Evolutionary conservation across 228 moss, liverwort and hornwort genomes (phyloP).

Genomic region (Sphagnum fallax): DNA sequence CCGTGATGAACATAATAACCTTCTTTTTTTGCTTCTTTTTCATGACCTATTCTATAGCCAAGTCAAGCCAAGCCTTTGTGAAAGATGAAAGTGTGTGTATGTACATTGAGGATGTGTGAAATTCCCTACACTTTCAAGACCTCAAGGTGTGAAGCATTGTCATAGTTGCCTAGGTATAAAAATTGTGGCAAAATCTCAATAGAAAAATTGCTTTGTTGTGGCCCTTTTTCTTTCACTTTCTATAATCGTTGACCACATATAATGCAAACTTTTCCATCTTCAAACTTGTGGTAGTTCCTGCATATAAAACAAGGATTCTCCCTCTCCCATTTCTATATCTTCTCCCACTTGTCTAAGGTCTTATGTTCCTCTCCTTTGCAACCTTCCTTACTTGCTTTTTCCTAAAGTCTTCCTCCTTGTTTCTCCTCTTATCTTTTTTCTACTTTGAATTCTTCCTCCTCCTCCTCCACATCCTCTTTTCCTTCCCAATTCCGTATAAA

Average conservation of each 20-base stretch:
- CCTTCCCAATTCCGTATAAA: no score
- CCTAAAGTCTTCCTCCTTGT: no score
- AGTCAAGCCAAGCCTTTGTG: no score
- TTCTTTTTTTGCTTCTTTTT: no score
- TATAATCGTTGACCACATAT: conserved; percentile 91
- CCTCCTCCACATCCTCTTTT: no score
- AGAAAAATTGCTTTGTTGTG: conserved; percentile 90
- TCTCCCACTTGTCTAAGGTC: no score
- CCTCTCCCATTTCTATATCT: conserved; percentile 98
- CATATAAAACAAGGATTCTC: conserved; percentile 99
- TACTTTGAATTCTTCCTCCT: no score
- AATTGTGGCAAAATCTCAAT: conserved; percentile 87
- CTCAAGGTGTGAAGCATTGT: conserved; percentile 93
- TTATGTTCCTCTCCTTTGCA: no score
- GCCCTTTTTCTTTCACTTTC: conserved; percentile 86
- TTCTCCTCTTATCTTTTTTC: no score
- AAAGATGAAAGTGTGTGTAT: conserved; percentile 1
- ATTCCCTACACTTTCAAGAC: conserved; percentile 88
- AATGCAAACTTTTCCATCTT: conserved; percentile 94
- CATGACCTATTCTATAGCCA: no score
- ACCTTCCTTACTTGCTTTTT: no score
- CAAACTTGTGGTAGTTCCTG: conserved; percentile 97
- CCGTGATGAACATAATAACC: no score
- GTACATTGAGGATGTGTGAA: conserved; percentile 86
- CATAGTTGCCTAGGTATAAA: conserved; percentile 94